These are phyloP conservation scores for Amphichorda felina DNA, from an alignment of 2,329 filamentous ascomycete species.

Conservation along the genomic window DNA sequence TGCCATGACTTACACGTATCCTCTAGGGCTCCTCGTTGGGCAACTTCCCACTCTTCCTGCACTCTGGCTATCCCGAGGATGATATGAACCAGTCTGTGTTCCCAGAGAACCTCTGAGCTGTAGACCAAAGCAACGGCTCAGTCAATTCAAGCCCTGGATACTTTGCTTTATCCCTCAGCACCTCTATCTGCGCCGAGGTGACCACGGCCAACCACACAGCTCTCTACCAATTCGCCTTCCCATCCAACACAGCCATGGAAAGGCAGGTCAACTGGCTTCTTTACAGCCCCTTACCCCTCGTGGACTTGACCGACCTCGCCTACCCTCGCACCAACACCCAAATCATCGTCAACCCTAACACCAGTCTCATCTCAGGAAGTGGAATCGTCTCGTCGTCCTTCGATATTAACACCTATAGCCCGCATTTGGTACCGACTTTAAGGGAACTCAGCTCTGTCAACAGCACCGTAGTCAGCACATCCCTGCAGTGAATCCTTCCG, in stretches of 20 bases:
- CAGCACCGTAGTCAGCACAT: conserved; percentile 36
- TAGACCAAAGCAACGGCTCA: conserved; percentile 34
- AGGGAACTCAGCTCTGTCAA: conserved; percentile 45
- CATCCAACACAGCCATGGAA: conserved; percentile 14
- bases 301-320: conserved; percentile 47
- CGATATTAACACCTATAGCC: conserved; percentile 42
- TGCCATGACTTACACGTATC: neutral
- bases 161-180: conserved; percentile 44
- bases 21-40: conserved; percentile 28
- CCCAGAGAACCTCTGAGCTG: conserved; percentile 31
- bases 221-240: conserved; percentile 49
- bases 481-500: conserved; percentile 55
- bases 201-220: conserved; percentile 47
- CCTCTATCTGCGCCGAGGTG: conserved; percentile 49
- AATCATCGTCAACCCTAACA: conserved; percentile 21
- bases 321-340: conserved; percentile 11
- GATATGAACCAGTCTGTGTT: conserved; percentile 37
- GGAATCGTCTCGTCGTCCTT: conserved; percentile 49
- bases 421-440: conserved; percentile 52
- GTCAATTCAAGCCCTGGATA: conserved; percentile 49
- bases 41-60: conserved; percentile 39
- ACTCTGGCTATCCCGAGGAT: conserved; percentile 32
- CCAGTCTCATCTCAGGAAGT: conserved; percentile 45
- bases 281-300: conserved; percentile 37
- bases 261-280: conserved; percentile 4